phyloP scores from a whole-genome alignment of 306 rosid genomes.

The Prunus padus region DNA sequence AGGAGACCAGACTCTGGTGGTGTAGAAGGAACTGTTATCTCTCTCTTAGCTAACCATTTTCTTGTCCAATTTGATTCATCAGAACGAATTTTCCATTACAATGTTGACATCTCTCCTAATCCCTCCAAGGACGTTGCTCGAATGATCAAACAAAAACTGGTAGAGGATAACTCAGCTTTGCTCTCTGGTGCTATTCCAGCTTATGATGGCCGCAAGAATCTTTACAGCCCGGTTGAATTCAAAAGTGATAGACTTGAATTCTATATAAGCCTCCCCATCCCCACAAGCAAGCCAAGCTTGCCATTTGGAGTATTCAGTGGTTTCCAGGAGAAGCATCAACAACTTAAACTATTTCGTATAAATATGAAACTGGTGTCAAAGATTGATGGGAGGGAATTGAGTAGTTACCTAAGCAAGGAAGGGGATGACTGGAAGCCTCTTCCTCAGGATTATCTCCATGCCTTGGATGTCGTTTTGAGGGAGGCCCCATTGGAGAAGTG shows the following conservation, averaged over 20 bases:
- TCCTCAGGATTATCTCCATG: constrained; percentile 97
- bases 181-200: constrained; percentile 84
- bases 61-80: constrained; percentile 72
- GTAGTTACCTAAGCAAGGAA: constrained; percentile 67
- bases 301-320: constrained; percentile 43
- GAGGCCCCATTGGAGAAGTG: constrained; percentile 87
- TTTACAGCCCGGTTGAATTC: constrained; percentile 84
- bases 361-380: constrained; percentile 81
- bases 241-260: constrained; percentile 80
- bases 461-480: constrained; percentile 88
- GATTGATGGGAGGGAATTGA: constrained; percentile 68
- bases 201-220: constrained; percentile 89
- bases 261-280: constrained; percentile 71
- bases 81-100: constrained; percentile 76
- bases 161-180: constrained; percentile 50
- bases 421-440: constrained; percentile 85
- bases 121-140: constrained; percentile 87
- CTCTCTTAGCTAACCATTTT: constrained; percentile 93
- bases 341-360: constrained; percentile 63
- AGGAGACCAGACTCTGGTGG: constrained; percentile 95
- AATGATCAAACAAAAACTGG: constrained; percentile 74
- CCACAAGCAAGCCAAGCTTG: constrained; percentile 36
- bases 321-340: constrained; percentile 45
- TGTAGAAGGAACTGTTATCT: constrained; percentile 71
- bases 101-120: constrained; percentile 87